phyloP scores from a whole-genome alignment of 2,329 filamentous ascomycete species.

The Xylariaceae sp. region DNA sequence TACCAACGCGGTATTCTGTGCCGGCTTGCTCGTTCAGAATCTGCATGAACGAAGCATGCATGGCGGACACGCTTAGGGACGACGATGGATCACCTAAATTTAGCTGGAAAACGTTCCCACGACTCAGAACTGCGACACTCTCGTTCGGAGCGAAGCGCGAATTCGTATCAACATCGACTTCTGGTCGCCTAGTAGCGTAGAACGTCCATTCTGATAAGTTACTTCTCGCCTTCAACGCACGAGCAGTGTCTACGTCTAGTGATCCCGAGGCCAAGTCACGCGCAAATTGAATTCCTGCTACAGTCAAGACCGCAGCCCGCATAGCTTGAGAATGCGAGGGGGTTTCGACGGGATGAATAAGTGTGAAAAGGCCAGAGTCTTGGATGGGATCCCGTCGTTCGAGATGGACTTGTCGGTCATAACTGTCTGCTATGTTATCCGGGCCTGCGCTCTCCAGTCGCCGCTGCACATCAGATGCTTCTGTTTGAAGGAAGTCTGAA shows the following conservation, averaged over 20 bases:
- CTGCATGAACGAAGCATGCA: conserved; percentile 6
- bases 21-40: conserved; percentile 10
- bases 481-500: conserved; percentile 1
- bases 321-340: conserved; percentile 11
- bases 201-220: conserved; percentile 14
- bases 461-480: conserved; percentile 5
- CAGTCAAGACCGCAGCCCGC: conserved; percentile 14
- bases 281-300: conserved; percentile 11
- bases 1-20: conserved; percentile 1
- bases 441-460: not conserved
- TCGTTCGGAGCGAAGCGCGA: conserved; percentile 4
- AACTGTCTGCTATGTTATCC: conserved; percentile 5
- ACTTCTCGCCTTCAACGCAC: conserved; percentile 1
- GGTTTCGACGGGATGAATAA: conserved; percentile 10
- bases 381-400: conserved; percentile 14
- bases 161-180: conserved; percentile 5
- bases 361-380: conserved; percentile 9
- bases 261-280: conserved; percentile 3
- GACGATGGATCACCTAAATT: not conserved
- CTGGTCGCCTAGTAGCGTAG: conserved; percentile 10
- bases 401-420: conserved; percentile 15
- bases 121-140: conserved; percentile 12
- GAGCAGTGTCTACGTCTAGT: conserved; percentile 2
- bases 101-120: conserved; percentile 16
- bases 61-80: not conserved